Evolutionary conservation across 495 filamentous ascomycete species (phyloP).

Genomic region (Aspergillus biplanus): DNA sequence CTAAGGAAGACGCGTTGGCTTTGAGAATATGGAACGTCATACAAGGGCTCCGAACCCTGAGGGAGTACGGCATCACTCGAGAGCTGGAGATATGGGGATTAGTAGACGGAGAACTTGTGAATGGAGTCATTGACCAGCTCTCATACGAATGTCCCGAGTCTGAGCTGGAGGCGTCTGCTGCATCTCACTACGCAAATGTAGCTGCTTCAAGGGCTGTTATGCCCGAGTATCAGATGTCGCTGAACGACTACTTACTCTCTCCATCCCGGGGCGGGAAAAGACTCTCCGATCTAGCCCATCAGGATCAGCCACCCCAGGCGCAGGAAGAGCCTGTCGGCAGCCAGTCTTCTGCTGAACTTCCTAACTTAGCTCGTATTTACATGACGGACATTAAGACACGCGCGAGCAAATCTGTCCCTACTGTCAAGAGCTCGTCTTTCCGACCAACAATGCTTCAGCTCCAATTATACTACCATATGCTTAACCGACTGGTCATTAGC

Average conservation of each 20-base stretch:
- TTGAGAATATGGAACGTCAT: conserved; percentile 91
- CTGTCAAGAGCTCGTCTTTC: conserved; percentile 62
- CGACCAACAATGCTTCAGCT: conserved; percentile 83
- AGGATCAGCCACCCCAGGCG: conserved; percentile 9
- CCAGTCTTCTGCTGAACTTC: conserved; percentile 29
- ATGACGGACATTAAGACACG: conserved; percentile 91
- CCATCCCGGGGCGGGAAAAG: conserved; percentile 43
- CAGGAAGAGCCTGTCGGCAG: conserved; percentile 22
- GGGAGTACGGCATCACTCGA: conserved; percentile 78
- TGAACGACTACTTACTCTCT: conserved; percentile 53
- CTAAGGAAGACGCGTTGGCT: conserved; percentile 81
- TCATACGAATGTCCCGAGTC: conserved; percentile 76
- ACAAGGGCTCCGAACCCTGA: conserved; percentile 77
- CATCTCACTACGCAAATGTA: conserved; percentile 38
- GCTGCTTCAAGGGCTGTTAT: conserved; percentile 40
- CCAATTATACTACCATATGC: conserved; percentile 87
- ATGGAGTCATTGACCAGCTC: conserved; percentile 88
- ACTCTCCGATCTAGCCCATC: conserved; percentile 35
- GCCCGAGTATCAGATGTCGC: conserved; percentile 58
- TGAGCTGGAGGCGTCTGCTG: conserved; percentile 61
- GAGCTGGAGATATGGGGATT: conserved; percentile 94
- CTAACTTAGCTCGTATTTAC: conserved; percentile 58
- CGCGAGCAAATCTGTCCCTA: conserved; percentile 61
- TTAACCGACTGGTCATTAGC: conserved; percentile 72
- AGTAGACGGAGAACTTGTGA: conserved; percentile 80